Percentiles rank a stretch among this genome's conserved stretches.
Conservation (phyloP, 2,329 filamentous ascomycete genomes). For the Hypomyces perniciosus region DNA sequence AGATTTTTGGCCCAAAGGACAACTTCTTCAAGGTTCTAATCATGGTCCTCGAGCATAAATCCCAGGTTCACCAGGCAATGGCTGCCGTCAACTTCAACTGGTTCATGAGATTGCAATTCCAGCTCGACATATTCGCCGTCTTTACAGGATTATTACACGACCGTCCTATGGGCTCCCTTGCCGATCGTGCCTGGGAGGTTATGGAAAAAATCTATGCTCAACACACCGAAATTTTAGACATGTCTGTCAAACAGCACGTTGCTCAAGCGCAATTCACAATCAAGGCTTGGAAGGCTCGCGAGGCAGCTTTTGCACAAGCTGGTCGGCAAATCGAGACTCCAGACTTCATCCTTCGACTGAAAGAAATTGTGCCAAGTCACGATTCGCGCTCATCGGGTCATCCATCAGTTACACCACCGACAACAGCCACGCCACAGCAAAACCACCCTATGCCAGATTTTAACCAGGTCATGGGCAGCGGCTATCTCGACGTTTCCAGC, state of each 20-base stretch:
- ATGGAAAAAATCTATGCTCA: conserved; percentile 42
- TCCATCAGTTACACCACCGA: conserved; percentile 23
- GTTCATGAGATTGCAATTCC: conserved; percentile 50
- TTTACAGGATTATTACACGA: conserved; percentile 48
- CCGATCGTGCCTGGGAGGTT: conserved; percentile 48
- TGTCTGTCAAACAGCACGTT: conserved; percentile 38
- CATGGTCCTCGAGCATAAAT: conserved; percentile 41
- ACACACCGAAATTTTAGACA: conserved; percentile 46
- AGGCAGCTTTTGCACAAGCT: conserved; percentile 32
- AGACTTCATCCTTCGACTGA: conserved; percentile 40
- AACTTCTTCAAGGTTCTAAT: conserved; percentile 51
- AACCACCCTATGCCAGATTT: conserved; percentile 23
- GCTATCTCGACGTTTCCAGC: conserved; percentile 37
- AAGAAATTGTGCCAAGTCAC: conserved; percentile 34
- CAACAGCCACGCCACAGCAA: conserved; percentile 20
- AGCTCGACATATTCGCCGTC: conserved; percentile 50
- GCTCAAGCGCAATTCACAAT: conserved; percentile 43
- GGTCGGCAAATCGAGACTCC: conserved; percentile 38
- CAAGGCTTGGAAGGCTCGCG: conserved; percentile 48
- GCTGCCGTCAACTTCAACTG: conserved; percentile 46
- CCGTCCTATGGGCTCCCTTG: conserved; percentile 42
- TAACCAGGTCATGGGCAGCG: conserved; percentile 39
- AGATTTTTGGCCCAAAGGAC: conserved; percentile 44
- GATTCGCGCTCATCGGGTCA: conserved; percentile 30
- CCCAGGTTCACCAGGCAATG: conserved; percentile 38